Base-by-base conservation (phyloP, 1,284 basidiomycete species). In the Exobasidium cylindrosporum region DNA sequence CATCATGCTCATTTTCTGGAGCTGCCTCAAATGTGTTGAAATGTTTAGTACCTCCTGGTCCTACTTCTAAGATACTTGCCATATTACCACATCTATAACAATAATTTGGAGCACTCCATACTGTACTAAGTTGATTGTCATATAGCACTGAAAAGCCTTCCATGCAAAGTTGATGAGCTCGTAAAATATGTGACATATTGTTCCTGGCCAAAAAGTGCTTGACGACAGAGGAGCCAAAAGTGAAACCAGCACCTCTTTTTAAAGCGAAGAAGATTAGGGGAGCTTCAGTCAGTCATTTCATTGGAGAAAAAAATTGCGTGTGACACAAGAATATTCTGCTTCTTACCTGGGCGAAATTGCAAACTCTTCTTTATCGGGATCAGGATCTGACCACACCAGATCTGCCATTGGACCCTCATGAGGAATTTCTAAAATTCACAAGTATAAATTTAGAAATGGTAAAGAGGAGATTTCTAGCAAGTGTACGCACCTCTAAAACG, bases 341-440 rank as follows among this genome's bases (percentile, higher is more conserved):
- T n/a, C n/a, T n/a, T 94, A 40, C 35, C 35, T 87, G 55, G 96
- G 95, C 61, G 92, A 96, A 81, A 98, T 97, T 45, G 95, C 95
- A 81, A 97, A 98, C 77, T 98, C 96, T 80, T 97, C 95, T 81
- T 97, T 97, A 81, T 97, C 95, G 49, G 92, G 88, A 83, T 99
- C 96, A 31, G 96, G 96, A 84, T 99, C 96, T 49, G 93, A 97
- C 96, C 96, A 99, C 1, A 99, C 96, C 26, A 99, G 85, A 84
- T 99, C 96, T n/a, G 95, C 95, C 93, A 99, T 98, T 3, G 96
- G 95, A 1, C 96, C 96, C 82, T 99, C 96, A 77, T 98, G 96
- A 46, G 96, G 96, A 65, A 99, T 97, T 84, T 99, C 96, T 91
- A 17, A 10, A 17, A n/a, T n/a, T n/a, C n/a, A n/a, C n/a, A n/a